Base-by-base conservation (phyloP, 441 rosid genomes). In the Populus trichocarpa region DNA sequence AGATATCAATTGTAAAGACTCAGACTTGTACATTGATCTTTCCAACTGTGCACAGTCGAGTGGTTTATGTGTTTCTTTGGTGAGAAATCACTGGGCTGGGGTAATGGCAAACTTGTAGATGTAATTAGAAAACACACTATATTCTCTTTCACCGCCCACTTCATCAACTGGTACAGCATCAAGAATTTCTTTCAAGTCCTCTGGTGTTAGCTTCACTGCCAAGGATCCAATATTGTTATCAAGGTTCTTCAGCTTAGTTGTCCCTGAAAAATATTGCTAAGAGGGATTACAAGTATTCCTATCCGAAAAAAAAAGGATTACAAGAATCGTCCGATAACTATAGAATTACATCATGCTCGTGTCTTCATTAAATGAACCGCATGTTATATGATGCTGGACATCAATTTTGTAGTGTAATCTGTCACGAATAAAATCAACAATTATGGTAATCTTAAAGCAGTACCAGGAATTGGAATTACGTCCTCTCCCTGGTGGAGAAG, bases 401-500 rank as follows among this genome's bases (percentile, higher is more conserved):
- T 3, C 18, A 46, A 46, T 12, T 10, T 42, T 42, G 50, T 42
- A 42, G 50, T 42, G 50, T 42, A 42, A 42, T 42, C 16, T 42
- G 50, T 42, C 57, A 46, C 18, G 2, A 46, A 46, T 46, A 0
- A 18, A 36, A 25, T 33, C 38, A 11, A 28, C 13, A 32, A 2
- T 33, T 73, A 33, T 1, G 22, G 10, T 5, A 7, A 61, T 32
- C 4, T 25, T 9, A 9, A 69, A 5, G 2, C 69, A 36, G 26
- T 76, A 87, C 89, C 93, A 7, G 90, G 91, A 59, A 90, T 88
- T 16, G 90, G 90, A 72, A 90, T 65, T 63, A 87, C 77, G 81
- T 88, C 91, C 30, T 86, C 82, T 57, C 91, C 91, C 67, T 84
- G 88, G 83, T 87, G 85, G 35, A 85, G 84, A 66, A 88, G 70